phyloP scores from a whole-genome alignment of 2,329 filamentous ascomycete genomes.

The Venturia oleaginea region DNA sequence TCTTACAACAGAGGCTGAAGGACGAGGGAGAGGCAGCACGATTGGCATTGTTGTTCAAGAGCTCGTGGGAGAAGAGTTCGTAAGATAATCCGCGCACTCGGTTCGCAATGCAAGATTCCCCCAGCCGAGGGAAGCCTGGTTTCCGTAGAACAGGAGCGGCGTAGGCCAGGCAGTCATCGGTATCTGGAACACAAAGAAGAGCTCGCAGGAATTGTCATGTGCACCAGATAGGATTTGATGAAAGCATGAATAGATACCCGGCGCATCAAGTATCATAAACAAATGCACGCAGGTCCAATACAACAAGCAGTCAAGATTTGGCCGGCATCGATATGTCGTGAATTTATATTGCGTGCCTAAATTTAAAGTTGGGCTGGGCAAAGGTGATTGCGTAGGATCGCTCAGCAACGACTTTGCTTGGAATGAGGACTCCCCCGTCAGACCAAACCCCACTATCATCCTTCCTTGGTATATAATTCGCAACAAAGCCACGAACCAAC shows the following conservation, averaged over 20 bases:
- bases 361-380: neutral
- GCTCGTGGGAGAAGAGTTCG: constrained; percentile 10
- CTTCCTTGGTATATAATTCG: neutral
- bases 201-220: neutral
- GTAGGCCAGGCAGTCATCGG: neutral
- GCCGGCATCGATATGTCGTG: too few species aligned
- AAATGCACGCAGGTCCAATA: neutral
- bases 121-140: neutral
- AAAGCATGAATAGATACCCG: neutral
- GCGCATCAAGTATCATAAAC: neutral
- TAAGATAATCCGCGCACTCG: neutral
- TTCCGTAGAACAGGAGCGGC: neutral
- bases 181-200: neutral
- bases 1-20: constrained; percentile 68
- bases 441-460: neutral
- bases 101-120: neutral
- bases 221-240: neutral
- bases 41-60: constrained; percentile 10
- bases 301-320: too few species aligned
- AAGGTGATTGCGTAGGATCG: neutral
- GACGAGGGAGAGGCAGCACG: constrained; percentile 52
- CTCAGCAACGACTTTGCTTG: neutral
- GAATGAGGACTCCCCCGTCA: neutral
- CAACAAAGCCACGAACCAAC: neutral
- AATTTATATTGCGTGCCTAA: neutral